Conservation (phyloP, 768 basidiomycete species). For the Hygrocybe coccinea region DNA sequence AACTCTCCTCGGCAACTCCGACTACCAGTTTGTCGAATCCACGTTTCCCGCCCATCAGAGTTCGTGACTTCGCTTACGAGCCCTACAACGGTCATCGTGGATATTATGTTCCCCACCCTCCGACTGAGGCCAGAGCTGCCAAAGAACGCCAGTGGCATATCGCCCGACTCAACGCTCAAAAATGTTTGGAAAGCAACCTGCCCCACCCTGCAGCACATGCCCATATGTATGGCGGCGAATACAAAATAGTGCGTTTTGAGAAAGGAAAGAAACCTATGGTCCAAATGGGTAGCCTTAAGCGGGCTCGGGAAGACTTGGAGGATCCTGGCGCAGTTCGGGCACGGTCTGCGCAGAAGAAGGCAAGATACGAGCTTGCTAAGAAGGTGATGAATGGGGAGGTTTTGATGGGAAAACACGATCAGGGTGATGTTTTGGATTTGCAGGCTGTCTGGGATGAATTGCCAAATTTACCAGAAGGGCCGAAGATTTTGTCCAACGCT, state of each 20-base stretch:
- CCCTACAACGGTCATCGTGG: conserved; percentile 12
- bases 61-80: conserved; percentile 25
- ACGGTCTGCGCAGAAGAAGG: conserved; percentile 70
- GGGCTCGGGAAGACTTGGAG: conserved; percentile 52
- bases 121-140: conserved; percentile 1
- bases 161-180: neutral
- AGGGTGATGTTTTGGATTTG: neutral
- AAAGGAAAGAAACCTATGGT: neutral
- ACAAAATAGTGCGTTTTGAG: neutral
- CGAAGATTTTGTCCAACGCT: conserved; percentile 1
- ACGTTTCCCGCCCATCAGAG: conserved; percentile 12
- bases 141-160: conserved; percentile 1
- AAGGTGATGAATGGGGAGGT: conserved; percentile 53
- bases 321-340: conserved; percentile 73
- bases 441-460: neutral
- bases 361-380: conserved; percentile 75
- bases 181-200: neutral
- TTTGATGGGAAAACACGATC: neutral
- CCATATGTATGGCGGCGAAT: neutral
- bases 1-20: neutral
- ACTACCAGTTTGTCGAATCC: neutral
- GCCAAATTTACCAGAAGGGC: neutral
- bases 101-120: conserved; percentile 6
- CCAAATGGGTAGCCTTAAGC: conserved; percentile 59
- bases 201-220: neutral